Evolutionary conservation across 306 rosid genomes (phyloP).

Genomic region (Mimosa pudica): DNA sequence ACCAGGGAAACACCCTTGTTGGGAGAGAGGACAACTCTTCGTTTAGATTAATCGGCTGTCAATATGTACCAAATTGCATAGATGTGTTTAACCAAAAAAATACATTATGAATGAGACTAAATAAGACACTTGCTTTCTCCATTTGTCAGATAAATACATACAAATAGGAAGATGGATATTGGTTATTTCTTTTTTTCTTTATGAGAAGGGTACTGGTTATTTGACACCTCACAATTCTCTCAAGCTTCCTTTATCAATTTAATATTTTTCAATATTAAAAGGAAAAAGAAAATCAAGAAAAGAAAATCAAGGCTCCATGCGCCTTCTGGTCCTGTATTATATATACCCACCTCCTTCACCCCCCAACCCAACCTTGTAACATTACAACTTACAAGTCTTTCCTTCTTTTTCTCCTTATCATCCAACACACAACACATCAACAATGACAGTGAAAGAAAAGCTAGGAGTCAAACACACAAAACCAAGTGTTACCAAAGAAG

Average conservation of each 20-base stretch:
- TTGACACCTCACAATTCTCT: slow-evolving; percentile 3
- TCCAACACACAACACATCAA: neutral
- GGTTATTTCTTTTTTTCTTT: too few relatives aligned
- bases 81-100: too few relatives aligned
- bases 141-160: too few relatives aligned
- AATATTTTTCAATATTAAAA: neutral
- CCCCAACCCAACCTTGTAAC: slow-evolving; percentile 3
- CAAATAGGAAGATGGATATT: too few relatives aligned
- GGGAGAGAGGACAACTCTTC: too few relatives aligned
- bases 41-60: too few relatives aligned
- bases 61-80: too few relatives aligned
- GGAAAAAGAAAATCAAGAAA: neutral
- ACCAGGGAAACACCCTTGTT: too few relatives aligned
- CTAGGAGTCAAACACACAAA: slow-evolving; percentile 13
- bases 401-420: neutral
- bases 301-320: neutral
- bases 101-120: too few relatives aligned
- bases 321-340: slow-evolving; percentile 15
- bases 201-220: too few relatives aligned
- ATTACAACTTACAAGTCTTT: slow-evolving; percentile 2
- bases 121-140: too few relatives aligned
- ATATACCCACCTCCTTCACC: slow-evolving; percentile 13
- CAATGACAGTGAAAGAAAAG: slow-evolving; percentile 37
- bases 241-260: neutral
- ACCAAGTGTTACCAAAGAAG: slow-evolving; percentile 40